A percentile compares a stretch with the other conserved stretches of the same genome.
Conservation (phyloP, 257 asterid species). For the Parsonsia alboflavescens region DNA sequence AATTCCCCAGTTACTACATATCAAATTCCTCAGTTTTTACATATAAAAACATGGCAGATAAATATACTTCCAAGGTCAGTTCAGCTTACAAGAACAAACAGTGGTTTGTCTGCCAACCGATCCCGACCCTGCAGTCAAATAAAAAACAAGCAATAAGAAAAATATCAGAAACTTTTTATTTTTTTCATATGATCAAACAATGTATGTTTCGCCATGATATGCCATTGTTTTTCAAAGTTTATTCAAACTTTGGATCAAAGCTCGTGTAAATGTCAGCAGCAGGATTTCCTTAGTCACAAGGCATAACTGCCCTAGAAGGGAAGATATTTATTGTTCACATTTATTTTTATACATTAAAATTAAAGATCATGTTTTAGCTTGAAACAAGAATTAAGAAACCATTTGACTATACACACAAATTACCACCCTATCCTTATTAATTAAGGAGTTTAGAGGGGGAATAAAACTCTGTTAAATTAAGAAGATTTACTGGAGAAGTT, state of each 20-base stretch:
- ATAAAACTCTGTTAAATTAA: background rate
- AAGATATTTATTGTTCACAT: background rate
- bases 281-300: background rate
- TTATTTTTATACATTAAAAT: background rate
- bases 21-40: background rate
- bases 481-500: background rate
- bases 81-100: slow-evolving; percentile 75
- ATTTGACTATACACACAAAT: background rate
- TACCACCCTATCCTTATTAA: background rate
- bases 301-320: background rate
- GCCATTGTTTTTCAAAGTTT: background rate
- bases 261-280: background rate
- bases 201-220: background rate
- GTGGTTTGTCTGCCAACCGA: slow-evolving; percentile 53
- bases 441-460: background rate
- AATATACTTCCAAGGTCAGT: slow-evolving; percentile 2
- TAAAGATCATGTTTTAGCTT: background rate
- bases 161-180: background rate
- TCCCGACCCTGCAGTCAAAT: slow-evolving; percentile 61
- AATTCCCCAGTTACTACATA: background rate
- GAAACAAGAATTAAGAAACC: no score
- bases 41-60: background rate
- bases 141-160: slow-evolving; percentile 2
- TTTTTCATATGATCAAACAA: background rate
- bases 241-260: background rate